These are phyloP conservation scores for Aspergillus conjunctus DNA, from an alignment of 495 filamentous ascomycete species.

Conservation along the genomic window DNA sequence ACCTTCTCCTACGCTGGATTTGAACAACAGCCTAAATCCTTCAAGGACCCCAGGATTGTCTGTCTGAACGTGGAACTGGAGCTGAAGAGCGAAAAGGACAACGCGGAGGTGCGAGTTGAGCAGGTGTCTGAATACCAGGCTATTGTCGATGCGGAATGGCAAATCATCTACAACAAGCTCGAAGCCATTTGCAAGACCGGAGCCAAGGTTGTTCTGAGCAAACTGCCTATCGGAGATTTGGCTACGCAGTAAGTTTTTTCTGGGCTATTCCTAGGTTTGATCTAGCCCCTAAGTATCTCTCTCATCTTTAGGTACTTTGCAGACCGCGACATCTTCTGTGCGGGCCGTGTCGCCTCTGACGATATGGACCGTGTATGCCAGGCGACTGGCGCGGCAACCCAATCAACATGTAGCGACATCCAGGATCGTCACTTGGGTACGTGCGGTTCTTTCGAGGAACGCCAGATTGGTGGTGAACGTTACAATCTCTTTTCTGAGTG, in stretches of 20 bases:
- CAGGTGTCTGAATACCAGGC: conserved; percentile 99
- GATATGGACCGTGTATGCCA: conserved; percentile 96
- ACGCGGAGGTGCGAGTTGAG: conserved; percentile 95
- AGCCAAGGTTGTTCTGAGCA: conserved; percentile 94
- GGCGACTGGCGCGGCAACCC: conserved; percentile 87
- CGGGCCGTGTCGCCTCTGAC: conserved; percentile 87
- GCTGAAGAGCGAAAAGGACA: conserved; percentile 98
- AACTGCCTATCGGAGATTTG: conserved; percentile 95
- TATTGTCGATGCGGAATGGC: conserved; percentile 98
- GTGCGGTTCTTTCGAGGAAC: conserved; percentile 89
- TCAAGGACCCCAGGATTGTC: conserved; percentile 90
- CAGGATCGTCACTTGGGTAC: conserved; percentile 85
- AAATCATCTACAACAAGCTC: conserved; percentile 99
- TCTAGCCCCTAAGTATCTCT: conserved; percentile 17
- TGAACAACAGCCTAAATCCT: conserved; percentile 97
- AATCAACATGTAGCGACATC: conserved; percentile 97
- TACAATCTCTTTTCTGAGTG: conserved; percentile 99
- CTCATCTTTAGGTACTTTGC: conserved; percentile 71
- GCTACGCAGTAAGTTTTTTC: conserved; percentile 76
- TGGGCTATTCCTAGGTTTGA: not conserved
- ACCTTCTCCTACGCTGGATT: conserved; percentile 99
- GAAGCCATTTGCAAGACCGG: conserved; percentile 91
- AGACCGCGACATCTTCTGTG: conserved; percentile 97
- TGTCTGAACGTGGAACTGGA: conserved; percentile 97
- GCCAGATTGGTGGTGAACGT: conserved; percentile 94